Base-by-base conservation (phyloP, 495 filamentous ascomycete genomes). In the Echria macrotheca region DNA sequence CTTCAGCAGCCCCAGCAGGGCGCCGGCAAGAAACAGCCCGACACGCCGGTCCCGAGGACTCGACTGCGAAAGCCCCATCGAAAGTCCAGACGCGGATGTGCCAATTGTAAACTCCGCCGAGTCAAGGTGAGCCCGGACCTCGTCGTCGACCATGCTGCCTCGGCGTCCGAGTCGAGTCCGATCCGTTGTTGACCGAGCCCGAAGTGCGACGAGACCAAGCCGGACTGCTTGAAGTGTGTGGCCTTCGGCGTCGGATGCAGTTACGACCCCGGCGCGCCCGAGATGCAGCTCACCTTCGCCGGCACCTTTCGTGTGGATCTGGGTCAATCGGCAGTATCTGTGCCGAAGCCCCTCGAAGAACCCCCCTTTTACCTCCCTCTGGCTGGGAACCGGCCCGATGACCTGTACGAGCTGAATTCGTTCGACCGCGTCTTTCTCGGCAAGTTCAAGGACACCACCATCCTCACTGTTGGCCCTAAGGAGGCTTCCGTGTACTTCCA, bases 141-240 rank as follows among this genome's bases (percentile, higher is more conserved):
- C n/a, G n/a, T n/a, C n/a, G n/a, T n/a, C n/a, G n/a, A n/a, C n/a
- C n/a, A n/a, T n/a, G n/a, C n/a, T n/a, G n/a, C n/a, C n/a, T n/a
- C n/a, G n/a, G n/a, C n/a, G n/a, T n/a, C n/a, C n/a, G n/a, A n/a
- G n/a, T n/a, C n/a, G n/a, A n/a, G n/a, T n/a, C n/a, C n/a, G n/a
- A n/a, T n/a, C n/a, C n/a, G n/a, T n/a, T n/a, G n/a, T n/a, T n/a
- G n/a, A n/a, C n/a, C n/a, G n/a, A n/a, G n/a, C n/a, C n/a, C n/a
- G n/a, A 12, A 44, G 42, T 44, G 42, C 15, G 42, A 44, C 42
- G 42, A 44, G 22, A 15, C 24, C 29, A 44, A 31, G n/a, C 42
- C 42, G 6, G n/a, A 15, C 11, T 44, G 42, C 24, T 21, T 8
- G 25, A 44, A 44, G n/a, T 44, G 42, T 10, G 14, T 32, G 1